A percentile compares a stretch with the other conserved stretches of the same genome.
phyloP scores from a whole-genome alignment of 2,329 filamentous ascomycete genomes.

The Aspergillus texensis region DNA sequence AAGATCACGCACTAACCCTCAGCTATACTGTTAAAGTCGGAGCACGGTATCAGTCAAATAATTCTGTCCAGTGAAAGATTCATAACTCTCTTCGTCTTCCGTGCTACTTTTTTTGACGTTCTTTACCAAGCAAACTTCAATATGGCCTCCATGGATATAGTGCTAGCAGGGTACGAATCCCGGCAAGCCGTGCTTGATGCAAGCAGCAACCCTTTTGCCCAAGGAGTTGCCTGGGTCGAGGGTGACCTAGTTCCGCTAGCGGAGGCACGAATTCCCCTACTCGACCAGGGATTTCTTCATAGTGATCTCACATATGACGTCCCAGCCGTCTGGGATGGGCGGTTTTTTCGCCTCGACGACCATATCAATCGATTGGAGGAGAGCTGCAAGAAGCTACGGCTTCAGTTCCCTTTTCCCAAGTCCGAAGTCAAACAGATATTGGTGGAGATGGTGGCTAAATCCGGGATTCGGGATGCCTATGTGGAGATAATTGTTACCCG shows the following conservation, averaged over 20 bases:
- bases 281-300: constrained; percentile 58
- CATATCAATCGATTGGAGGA: constrained; percentile 49
- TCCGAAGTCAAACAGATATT: constrained; percentile 46
- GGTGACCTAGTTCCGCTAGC: constrained; percentile 47
- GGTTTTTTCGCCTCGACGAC: constrained; percentile 56
- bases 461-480: constrained; percentile 53
- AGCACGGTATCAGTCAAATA: no score
- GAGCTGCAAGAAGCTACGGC: constrained; percentile 51
- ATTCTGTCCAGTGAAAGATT: no score
- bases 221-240: constrained; percentile 54
- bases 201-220: constrained; percentile 44
- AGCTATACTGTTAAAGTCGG: no score
- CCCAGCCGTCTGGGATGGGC: constrained; percentile 55
- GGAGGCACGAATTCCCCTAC: constrained; percentile 53
- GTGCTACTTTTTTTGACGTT: no score
- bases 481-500: constrained; percentile 56
- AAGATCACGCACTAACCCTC: no score
- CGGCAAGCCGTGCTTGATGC: constrained; percentile 35
- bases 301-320: constrained; percentile 58
- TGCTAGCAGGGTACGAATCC: constrained; percentile 43
- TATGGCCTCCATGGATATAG: constrained; percentile 50
- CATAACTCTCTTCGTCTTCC: no score
- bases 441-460: constrained; percentile 50
- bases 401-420: constrained; percentile 46
- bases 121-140: not conserved